phyloP scores from a whole-genome alignment of 768 basidiomycete genomes.

The Podaxis pistillaris region DNA sequence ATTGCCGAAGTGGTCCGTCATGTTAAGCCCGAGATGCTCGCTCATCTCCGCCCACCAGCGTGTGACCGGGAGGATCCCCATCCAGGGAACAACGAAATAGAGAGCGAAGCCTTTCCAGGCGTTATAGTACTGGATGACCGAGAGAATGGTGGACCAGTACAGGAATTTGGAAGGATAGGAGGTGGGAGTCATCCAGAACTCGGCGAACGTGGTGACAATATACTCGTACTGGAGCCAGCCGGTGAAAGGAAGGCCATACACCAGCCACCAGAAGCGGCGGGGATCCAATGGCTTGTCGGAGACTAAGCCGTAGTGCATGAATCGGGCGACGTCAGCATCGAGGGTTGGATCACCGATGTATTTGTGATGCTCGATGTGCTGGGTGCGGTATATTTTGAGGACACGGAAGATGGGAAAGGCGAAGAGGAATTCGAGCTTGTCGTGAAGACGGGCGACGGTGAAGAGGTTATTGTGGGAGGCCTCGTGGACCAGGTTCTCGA shows the following conservation, averaged over 20 bases:
- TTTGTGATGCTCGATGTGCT: slow-evolving; percentile 8
- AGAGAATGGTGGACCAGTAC: slow-evolving; percentile 1
- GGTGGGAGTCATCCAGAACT: slow-evolving; percentile 9
- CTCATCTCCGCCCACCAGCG: slow-evolving; percentile 10
- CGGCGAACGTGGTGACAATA: slow-evolving; percentile 4
- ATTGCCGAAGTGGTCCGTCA: slow-evolving; percentile 10
- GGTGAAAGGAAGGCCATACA: slow-evolving; percentile 6
- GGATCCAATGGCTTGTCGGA: slow-evolving; percentile 2
- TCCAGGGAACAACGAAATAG: slow-evolving; percentile 9
- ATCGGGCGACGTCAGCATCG: slow-evolving; percentile 5
- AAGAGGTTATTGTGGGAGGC: slow-evolving; percentile 11
- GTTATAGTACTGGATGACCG: not conserved
- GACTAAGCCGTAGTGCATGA: slow-evolving; percentile 10
- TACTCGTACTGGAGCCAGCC: slow-evolving; percentile 10
- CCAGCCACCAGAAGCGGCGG: slow-evolving; percentile 6
- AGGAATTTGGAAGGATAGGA: slow-evolving; percentile 7
- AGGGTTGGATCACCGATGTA: slow-evolving; percentile 9
- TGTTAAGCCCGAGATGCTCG: slow-evolving; percentile 12
- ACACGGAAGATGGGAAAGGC: slow-evolving; percentile 9
- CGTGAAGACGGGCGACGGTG: slow-evolving; percentile 5
- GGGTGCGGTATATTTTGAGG: slow-evolving; percentile 10
- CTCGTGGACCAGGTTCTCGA: slow-evolving; percentile 9
- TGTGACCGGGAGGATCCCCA: slow-evolving; percentile 3
- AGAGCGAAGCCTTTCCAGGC: slow-evolving; percentile 5
- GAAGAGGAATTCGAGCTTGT: slow-evolving; percentile 10